phyloP scores from a whole-genome alignment of 1,284 basidiomycete genomes.

The Ganoderma lingzhi region DNA sequence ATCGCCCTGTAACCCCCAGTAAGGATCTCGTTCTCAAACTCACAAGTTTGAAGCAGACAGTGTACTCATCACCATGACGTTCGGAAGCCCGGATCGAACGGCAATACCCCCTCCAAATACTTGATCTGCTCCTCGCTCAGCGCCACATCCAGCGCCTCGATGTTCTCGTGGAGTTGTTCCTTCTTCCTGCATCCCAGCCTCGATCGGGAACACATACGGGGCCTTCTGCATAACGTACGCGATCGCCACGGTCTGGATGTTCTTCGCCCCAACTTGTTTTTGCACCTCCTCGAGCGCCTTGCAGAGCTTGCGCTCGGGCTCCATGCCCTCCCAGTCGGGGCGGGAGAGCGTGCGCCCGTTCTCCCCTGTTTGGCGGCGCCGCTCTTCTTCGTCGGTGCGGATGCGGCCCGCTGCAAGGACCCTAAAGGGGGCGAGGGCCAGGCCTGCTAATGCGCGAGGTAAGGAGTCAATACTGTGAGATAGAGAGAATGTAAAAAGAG shows the following conservation, averaged over 20 bases:
- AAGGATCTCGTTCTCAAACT: background rate
- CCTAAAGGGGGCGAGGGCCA: constrained; percentile 60
- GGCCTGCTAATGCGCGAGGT: constrained; percentile 37
- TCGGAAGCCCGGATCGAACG: constrained; percentile 55
- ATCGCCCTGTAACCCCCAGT: constrained; percentile 21
- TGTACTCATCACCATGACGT: constrained; percentile 46
- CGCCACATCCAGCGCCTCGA: constrained; percentile 54
- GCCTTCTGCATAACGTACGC: constrained; percentile 59
- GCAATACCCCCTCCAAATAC: constrained; percentile 49
- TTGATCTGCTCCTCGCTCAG: constrained; percentile 53
- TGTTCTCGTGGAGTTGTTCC: constrained; percentile 55
- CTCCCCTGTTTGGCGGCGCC: constrained; percentile 50
- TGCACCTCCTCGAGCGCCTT: constrained; percentile 58
- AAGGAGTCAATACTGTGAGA: no score
- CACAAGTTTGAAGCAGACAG: background rate
- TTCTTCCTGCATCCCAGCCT: constrained; percentile 53
- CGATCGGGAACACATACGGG: constrained; percentile 52
- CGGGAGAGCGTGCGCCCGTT: constrained; percentile 44
- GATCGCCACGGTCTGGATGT: constrained; percentile 49
- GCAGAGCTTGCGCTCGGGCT: constrained; percentile 49
- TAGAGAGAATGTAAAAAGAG: background rate
- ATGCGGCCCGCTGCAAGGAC: constrained; percentile 58
- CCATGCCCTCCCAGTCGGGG: constrained; percentile 50
- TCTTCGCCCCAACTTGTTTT: constrained; percentile 46
- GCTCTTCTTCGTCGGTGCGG: constrained; percentile 54